These are phyloP conservation scores for Margaritispora aquatica DNA, from an alignment of 495 filamentous ascomycete species.

Conservation along the genomic window DNA sequence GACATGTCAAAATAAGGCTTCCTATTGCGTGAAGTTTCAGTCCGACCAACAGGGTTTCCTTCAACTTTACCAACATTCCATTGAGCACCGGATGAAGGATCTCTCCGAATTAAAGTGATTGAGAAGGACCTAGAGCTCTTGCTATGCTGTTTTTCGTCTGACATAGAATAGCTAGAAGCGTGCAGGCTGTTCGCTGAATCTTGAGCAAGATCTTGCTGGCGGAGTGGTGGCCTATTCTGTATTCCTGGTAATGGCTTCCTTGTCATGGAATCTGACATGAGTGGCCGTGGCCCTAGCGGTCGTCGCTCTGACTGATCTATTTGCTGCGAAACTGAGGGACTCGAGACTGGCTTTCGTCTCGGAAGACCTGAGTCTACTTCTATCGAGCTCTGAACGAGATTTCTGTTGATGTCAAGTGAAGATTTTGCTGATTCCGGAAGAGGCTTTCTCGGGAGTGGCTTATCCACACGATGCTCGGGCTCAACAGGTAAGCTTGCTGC, in stretches of 20 bases:
- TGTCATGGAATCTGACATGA: not conserved
- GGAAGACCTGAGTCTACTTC: not conserved
- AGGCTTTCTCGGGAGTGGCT: constrained; percentile 19
- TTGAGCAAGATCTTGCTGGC: not conserved
- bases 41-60: constrained; percentile 27
- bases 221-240: constrained; percentile 1
- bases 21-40: constrained; percentile 1
- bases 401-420: constrained; percentile 16
- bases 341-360: constrained; percentile 7
- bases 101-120: constrained; percentile 85
- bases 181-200: not conserved
- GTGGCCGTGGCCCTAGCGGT: constrained; percentile 21
- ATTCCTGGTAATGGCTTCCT: constrained; percentile 12
- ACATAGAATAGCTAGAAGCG: not conserved
- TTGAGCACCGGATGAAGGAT: constrained; percentile 70
- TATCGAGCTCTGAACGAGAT: not conserved
- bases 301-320: constrained; percentile 3
- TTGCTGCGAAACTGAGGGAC: not conserved
- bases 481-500: constrained; percentile 33
- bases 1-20: constrained; percentile 28
- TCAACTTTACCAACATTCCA: constrained; percentile 83
- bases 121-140: constrained; percentile 34
- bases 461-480: constrained; percentile 20
- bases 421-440: constrained; percentile 15
- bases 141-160: not conserved